These are phyloP conservation scores for Mycothermus thermophilus DNA, from an alignment of 495 filamentous ascomycete species.

Conservation along the genomic window DNA sequence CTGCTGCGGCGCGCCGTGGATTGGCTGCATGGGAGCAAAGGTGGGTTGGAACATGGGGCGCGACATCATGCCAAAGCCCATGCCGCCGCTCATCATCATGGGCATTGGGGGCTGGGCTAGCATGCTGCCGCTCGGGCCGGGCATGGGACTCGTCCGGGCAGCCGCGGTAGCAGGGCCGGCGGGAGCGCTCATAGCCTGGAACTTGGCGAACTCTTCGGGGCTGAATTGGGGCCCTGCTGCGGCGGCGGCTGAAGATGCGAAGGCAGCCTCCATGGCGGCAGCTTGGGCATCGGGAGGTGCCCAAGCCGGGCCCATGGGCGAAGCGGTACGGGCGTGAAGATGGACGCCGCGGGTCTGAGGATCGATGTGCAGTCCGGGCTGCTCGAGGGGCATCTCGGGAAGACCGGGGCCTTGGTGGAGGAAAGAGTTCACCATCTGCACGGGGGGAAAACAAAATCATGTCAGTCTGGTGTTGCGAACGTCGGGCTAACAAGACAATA, in stretches of 20 bases:
- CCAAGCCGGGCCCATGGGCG: constrained; percentile 32
- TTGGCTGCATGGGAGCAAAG: constrained; percentile 33
- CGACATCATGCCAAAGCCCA: constrained; percentile 32
- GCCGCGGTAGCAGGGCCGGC: constrained; percentile 6
- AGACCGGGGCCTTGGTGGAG: constrained; percentile 51
- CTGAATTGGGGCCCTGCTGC: constrained; percentile 51
- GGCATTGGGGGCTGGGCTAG: constrained; percentile 33
- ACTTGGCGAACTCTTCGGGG: constrained; percentile 74
- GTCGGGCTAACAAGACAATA: too few species aligned
- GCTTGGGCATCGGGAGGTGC: constrained; percentile 45
- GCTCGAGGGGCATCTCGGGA: constrained; percentile 31
- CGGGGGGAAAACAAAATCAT: not conserved
- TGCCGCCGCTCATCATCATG: constrained; percentile 39
- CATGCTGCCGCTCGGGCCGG: constrained; percentile 25
- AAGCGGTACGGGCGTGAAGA: constrained; percentile 16
- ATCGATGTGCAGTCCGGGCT: constrained; percentile 26
- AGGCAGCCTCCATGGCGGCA: constrained; percentile 70
- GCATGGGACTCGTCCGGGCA: constrained; percentile 34
- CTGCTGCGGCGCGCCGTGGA: constrained; percentile 29
- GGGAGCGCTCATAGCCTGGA: constrained; percentile 54
- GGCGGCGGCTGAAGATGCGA: too few species aligned
- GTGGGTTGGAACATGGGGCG: constrained; percentile 37
- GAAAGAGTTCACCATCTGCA: constrained; percentile 86
- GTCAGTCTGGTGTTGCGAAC: not conserved
- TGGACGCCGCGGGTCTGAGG: constrained; percentile 16